phyloP scores from a whole-genome alignment of 2,329 filamentous ascomycete species.

The Monosporascus ibericus region DNA sequence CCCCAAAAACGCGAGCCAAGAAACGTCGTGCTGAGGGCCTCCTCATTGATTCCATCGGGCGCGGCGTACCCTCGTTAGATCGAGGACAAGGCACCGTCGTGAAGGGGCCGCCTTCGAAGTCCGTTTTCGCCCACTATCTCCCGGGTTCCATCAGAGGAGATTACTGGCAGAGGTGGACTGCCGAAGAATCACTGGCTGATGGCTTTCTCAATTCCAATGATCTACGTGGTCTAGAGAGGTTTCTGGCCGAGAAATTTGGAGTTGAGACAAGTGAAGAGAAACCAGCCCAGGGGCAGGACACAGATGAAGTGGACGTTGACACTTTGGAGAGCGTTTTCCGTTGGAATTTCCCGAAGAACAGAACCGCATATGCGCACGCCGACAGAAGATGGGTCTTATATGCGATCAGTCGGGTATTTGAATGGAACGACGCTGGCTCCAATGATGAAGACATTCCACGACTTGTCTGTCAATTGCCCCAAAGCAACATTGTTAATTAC shows the following conservation, averaged over 20 bases:
- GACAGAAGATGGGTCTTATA: conserved; percentile 62
- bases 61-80: conserved; percentile 45
- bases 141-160: conserved; percentile 45
- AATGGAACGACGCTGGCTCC: conserved; percentile 42
- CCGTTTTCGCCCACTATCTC: conserved; percentile 31
- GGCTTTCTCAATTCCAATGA: conserved; percentile 39
- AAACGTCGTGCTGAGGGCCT: conserved; percentile 54
- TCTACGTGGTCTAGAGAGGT: conserved; percentile 41
- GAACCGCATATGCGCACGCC: conserved; percentile 43
- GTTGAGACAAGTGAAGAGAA: conserved; percentile 29
- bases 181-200: conserved; percentile 42
- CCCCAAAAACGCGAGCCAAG: conserved; percentile 48
- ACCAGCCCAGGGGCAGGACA: conserved; percentile 12
- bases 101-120: conserved; percentile 22
- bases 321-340: conserved; percentile 27
- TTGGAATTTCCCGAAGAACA: conserved; percentile 45
- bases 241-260: conserved; percentile 44
- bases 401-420: conserved; percentile 55
- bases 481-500: conserved; percentile 52
- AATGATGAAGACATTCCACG: conserved; percentile 34
- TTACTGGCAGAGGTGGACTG: conserved; percentile 40
- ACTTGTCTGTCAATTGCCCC: conserved; percentile 37
- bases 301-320: conserved; percentile 11
- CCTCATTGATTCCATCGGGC: conserved; percentile 68
- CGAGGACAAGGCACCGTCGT: conserved; percentile 25